Evolutionary conservation across 2,329 filamentous ascomycete genomes (phyloP), one percentile per base, ranked within the genome.

Genomic region (Bipolaris sorokiniana): DNA sequence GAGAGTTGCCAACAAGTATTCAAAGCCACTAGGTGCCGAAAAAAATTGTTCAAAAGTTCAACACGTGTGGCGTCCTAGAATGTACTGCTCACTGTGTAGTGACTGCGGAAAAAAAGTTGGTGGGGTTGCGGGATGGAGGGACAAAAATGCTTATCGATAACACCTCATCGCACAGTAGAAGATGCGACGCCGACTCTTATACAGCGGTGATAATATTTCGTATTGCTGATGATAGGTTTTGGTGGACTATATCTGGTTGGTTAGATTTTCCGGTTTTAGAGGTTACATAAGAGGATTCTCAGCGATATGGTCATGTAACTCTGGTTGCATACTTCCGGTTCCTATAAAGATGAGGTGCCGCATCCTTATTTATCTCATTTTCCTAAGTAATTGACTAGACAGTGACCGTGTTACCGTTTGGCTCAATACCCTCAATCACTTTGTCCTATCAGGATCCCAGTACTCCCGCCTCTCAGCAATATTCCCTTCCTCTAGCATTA

Each of bases 71-170:
- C 11, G 42, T 26, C 4, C n/a, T 16, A n/a, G 9, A 28, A n/a
- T 15, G 7, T 22, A n/a, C 13, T n/a, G 16, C 16, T 9, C 36
- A 18, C 15, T 18, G 36, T 38, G 15, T 9, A 38, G 16, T 15
- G 7, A 38, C 7, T 38, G n/a, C n/a, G 26, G 46, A 48, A 36
- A 48, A 48, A 48, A 48, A 34, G 31, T 46, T 46, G 42, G 42
- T 28, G 42, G 42, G 42, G 42, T 20, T 46, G 23, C 41, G 41
- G 26, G n/a, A 31, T 13, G 16, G 42, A 33, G 42, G 42, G 16
- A 31, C 42, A 31, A 46, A 46, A 46, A 20, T 7, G 26, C 26
- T 46, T 46, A 46, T 46, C 42, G 42, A 46, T 46, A 46, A 33
- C n/a, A n/a, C 20, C 20, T 22, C 11, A 22, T 15, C 2, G 23